These are phyloP conservation scores for Fusarium poae DNA, from an alignment of 2,329 filamentous ascomycete genomes.

Conservation along the genomic window DNA sequence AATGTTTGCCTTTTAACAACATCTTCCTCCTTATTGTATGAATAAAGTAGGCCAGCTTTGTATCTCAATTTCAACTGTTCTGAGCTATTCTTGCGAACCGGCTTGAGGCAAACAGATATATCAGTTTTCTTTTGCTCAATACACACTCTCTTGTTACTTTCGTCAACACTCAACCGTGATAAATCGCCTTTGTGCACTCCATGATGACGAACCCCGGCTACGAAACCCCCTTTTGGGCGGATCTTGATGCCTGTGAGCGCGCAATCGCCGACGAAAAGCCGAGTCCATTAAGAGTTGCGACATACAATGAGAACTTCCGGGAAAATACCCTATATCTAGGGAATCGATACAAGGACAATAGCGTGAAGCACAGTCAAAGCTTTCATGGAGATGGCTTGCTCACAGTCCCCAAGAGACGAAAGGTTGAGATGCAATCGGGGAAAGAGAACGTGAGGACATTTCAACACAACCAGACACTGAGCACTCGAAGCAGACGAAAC, in stretches of 20 bases:
- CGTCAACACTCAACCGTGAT: background rate
- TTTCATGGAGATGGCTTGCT: constrained; percentile 44
- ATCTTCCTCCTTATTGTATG: constrained; percentile 2
- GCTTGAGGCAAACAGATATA: background rate
- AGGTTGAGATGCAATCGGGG: constrained; percentile 23
- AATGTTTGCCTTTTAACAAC: constrained; percentile 1
- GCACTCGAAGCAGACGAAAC: background rate
- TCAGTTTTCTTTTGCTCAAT: background rate
- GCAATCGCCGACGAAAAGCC: constrained; percentile 51
- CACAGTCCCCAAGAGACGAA: constrained; percentile 55
- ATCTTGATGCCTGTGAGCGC: constrained; percentile 49
- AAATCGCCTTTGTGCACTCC: background rate
- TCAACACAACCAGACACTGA: constrained; percentile 1
- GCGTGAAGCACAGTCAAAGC: constrained; percentile 19
- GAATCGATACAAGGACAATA: constrained; percentile 48
- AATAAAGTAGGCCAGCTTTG: constrained; percentile 12
- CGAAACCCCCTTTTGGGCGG: constrained; percentile 47
- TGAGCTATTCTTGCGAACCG: constrained; percentile 4
- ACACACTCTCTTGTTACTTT: background rate
- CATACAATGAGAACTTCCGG: constrained; percentile 48
- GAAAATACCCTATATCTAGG: constrained; percentile 33
- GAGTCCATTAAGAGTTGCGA: constrained; percentile 65
- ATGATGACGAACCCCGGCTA: constrained; percentile 54
- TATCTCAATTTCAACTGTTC: background rate
- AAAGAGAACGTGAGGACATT: constrained; percentile 38